Base-by-base conservation (phyloP, 495 filamentous ascomycete genomes). In the Saxophila tyrrhenica region DNA sequence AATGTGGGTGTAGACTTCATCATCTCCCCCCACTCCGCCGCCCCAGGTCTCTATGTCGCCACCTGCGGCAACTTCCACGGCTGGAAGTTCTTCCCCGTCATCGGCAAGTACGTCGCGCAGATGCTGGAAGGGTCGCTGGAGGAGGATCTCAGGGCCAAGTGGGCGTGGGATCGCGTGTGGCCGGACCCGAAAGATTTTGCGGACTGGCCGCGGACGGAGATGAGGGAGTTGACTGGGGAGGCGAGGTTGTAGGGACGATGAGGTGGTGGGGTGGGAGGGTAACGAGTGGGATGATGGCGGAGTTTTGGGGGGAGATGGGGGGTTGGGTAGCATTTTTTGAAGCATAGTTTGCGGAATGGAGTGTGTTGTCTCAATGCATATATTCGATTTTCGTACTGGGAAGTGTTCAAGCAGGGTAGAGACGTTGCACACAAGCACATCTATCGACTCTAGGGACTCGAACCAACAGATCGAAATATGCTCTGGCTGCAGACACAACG, bases 61-160 rank as follows among this genome's bases (percentile, higher is more conserved):
- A 75, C 73, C 0, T 72, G 73, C 25, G 76, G 76, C 20, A 71
- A 71, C 9, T 74, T 71, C 56, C 75, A 75, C 55, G 74, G 71
- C 24, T 78, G 70, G 59, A 76, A 76, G 56, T 75, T 76, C 55
- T 56, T 76, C 24, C 75, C 75, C 9, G 69, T 73, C 3, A 64
- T 78, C 32, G 73, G 75, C 21, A 70, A 72, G 41, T 71, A 71
- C 25, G 64, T 74, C 38, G 59, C 69, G 3, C 63, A 71, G 48
- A 65, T 68, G 50, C 62, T 74, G 46, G 54, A 76, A 41, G 66
- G 66, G 1, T 63, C 39, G 29, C 64, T 72, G 5, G 50, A 67
- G 1, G 50, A 56, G 1, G 63, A 73, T 2, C 62, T 74, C 35
- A 50, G 61, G 39, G 58, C 64, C 19, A 72, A 70, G 50, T 75